Evolutionary conservation across 805 yeast species (phyloP).

Genomic region (Sugiyamaella americana): DNA sequence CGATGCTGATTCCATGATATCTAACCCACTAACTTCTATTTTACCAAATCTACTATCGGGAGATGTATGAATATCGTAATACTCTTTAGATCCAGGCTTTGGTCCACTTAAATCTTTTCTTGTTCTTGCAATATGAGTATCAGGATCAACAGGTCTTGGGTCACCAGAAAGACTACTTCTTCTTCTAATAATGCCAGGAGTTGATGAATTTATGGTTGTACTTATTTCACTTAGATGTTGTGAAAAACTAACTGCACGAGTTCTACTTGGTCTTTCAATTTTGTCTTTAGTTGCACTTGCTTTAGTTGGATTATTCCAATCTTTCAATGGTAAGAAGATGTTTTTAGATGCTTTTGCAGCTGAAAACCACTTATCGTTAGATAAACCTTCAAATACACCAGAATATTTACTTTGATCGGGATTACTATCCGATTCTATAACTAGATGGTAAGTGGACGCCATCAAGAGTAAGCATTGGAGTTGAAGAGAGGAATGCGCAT

Average conservation of each 20-base stretch:
- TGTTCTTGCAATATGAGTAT: not conserved
- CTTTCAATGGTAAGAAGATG: not conserved
- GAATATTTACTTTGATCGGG: not conserved
- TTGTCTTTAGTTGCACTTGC: too few relatives aligned
- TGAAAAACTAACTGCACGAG: too few relatives aligned
- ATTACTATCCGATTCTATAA: not conserved
- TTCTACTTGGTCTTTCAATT: too few relatives aligned
- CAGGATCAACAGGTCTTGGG: slow-evolving; percentile 1
- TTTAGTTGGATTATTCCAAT: too few relatives aligned
- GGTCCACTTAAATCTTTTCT: slow-evolving; percentile 1
- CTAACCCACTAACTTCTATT: slow-evolving; percentile 18
- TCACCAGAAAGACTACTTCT: not conserved
- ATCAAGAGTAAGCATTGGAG: too few relatives aligned
- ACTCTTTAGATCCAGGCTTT: not conserved
- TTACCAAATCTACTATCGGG: slow-evolving; percentile 19
- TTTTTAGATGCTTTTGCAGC: not conserved
- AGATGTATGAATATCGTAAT: slow-evolving; percentile 10
- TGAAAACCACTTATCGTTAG: not conserved
- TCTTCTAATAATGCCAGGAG: too few relatives aligned
- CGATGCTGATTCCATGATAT: slow-evolving; percentile 11
- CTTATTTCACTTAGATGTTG: too few relatives aligned
- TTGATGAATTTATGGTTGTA: too few relatives aligned
- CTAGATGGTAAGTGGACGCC: too few relatives aligned
- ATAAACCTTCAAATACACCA: not conserved
- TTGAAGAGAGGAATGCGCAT: too few relatives aligned